A percentile compares a stretch with the other conserved stretches of the same genome.
phyloP scores from a whole-genome alignment of 2,329 filamentous ascomycete genomes.

The Aspergillus nomiae region DNA sequence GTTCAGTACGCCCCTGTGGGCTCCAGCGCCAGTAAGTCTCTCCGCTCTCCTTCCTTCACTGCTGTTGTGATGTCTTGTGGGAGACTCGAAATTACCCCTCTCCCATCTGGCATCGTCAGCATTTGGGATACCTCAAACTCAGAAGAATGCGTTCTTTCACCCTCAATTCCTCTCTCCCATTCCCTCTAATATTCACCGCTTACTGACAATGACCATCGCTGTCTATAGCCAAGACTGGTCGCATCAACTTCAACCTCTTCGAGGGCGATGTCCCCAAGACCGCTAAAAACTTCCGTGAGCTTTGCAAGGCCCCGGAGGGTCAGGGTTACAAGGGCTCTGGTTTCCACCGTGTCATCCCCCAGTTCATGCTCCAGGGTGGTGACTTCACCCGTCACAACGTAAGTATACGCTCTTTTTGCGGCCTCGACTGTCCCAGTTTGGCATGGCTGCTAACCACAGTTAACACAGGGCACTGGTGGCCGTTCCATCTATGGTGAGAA shows the following conservation, averaged over 20 bases:
- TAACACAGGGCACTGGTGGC: conserved; percentile 77
- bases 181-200: conserved; percentile 3
- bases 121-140: neutral
- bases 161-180: neutral
- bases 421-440: neutral
- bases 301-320: conserved; percentile 79
- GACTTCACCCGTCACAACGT: conserved; percentile 93
- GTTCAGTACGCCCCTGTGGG: conserved; percentile 59
- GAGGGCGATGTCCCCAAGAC: conserved; percentile 87
- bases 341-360: conserved; percentile 91
- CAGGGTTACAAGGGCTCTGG: conserved; percentile 79
- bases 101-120: neutral
- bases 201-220: conserved; percentile 26
- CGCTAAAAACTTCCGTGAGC: conserved; percentile 77
- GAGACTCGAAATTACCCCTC: conserved; percentile 18
- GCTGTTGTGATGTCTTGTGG: conserved; percentile 12
- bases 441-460: conserved; percentile 13
- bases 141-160: neutral
- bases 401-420: conserved; percentile 42
- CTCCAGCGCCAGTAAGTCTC: conserved; percentile 31
- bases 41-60: conserved; percentile 15
- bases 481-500: conserved; percentile 95
- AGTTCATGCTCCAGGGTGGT: conserved; percentile 96
- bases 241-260: conserved; percentile 88
- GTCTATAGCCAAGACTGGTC: conserved; percentile 67